A percentile compares a stretch with the other conserved stretches of the same genome.
phyloP scores from a whole-genome alignment of 2,329 filamentous ascomycete genomes.

The Aspergillus luchuensis region DNA sequence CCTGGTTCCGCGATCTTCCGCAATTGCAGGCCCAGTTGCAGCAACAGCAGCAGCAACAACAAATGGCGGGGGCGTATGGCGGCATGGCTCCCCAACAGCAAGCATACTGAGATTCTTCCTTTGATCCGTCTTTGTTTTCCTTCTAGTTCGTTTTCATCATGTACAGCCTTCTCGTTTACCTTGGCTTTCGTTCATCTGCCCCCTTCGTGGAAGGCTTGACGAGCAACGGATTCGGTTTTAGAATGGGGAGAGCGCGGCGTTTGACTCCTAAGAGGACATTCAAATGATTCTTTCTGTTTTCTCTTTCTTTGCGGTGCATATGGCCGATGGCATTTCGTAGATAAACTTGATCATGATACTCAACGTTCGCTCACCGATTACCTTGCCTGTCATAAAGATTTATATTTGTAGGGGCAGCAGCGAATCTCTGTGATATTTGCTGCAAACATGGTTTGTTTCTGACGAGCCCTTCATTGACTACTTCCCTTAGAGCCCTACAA shows the following conservation, averaged over 20 bases:
- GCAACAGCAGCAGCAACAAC: constrained; percentile 41
- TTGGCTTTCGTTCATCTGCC: neutral
- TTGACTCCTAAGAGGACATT: constrained; percentile 10
- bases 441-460: too few relatives aligned
- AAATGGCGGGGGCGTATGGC: constrained; percentile 42
- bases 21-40: constrained; percentile 56
- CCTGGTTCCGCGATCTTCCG: constrained; percentile 77
- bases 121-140: neutral
- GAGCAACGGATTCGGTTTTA: constrained; percentile 31
- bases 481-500: too few relatives aligned
- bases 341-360: neutral
- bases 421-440: too few relatives aligned
- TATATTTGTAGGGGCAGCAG: too few relatives aligned
- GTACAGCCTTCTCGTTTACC: neutral
- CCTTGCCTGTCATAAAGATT: too few relatives aligned
- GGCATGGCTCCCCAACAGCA: constrained; percentile 42
- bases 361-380: neutral
- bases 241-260: constrained; percentile 30
- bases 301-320: constrained; percentile 1
- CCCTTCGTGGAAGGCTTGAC: constrained; percentile 23
- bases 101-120: constrained; percentile 30
- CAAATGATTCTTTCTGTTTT: constrained; percentile 5
- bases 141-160: neutral
- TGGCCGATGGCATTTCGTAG: neutral
- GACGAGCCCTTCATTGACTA: too few relatives aligned